Evolutionary conservation across 2,329 filamentous ascomycete genomes (phyloP).

Genomic region (Coniella vitis): DNA sequence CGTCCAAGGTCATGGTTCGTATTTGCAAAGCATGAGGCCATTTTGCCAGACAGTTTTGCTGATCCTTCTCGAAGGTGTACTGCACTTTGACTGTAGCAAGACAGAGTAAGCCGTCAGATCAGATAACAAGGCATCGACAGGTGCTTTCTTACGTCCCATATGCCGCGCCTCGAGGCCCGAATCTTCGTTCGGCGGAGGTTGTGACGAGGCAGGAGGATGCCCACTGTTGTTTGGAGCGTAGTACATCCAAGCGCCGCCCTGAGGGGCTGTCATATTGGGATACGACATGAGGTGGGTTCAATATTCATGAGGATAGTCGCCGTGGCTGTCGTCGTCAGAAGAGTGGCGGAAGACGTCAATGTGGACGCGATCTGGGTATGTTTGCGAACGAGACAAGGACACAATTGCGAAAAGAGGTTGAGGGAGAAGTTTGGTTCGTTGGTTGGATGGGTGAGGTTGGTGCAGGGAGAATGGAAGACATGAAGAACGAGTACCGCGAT

Average conservation of each 20-base stretch:
- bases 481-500: too few species aligned
- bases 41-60: slow-evolving; percentile 83
- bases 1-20: slow-evolving; percentile 74
- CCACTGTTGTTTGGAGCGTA: slow-evolving; percentile 15
- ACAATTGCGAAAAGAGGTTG: too few species aligned
- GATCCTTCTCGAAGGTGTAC: slow-evolving; percentile 89
- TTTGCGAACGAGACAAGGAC: not conserved
- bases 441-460: not conserved
- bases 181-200: slow-evolving; percentile 29
- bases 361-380: not conserved
- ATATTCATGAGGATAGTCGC: slow-evolving; percentile 2
- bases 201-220: slow-evolving; percentile 20
- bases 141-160: slow-evolving; percentile 53
- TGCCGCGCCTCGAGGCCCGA: slow-evolving; percentile 50
- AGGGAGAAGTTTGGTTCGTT: too few species aligned
- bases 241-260: slow-evolving; percentile 12
- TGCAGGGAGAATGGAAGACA: too few species aligned
- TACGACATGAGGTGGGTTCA: slow-evolving; percentile 13
- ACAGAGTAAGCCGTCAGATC: slow-evolving; percentile 7
- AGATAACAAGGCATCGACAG: slow-evolving; percentile 26
- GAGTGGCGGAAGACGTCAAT: not conserved
- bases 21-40: slow-evolving; percentile 74
- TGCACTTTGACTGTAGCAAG: slow-evolving; percentile 74
- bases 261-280: slow-evolving; percentile 21
- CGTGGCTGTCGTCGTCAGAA: not conserved